These are phyloP conservation scores for Debaryomyces tyrocola DNA, from an alignment of 805 yeast genomes.

Conservation along the genomic window DNA sequence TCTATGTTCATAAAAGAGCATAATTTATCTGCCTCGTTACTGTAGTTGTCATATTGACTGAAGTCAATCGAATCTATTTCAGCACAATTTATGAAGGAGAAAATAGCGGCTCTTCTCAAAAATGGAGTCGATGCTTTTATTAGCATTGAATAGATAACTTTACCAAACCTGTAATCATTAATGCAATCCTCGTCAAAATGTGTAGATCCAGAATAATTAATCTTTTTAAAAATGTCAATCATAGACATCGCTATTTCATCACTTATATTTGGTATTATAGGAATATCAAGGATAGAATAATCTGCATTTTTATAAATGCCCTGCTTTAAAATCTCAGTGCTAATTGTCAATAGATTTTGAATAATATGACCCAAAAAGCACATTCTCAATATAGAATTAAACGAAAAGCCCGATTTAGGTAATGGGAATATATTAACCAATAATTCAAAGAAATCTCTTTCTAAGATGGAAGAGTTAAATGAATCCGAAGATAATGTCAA, in stretches of 20 bases:
- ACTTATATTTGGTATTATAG: conserved; percentile 24
- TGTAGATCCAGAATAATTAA: neutral
- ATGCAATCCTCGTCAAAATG: conserved; percentile 6
- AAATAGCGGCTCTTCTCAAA: conserved; percentile 60
- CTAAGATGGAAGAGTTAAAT: conserved; percentile 35
- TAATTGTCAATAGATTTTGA: conserved; percentile 37
- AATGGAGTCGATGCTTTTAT: conserved; percentile 63
- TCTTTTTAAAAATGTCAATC: conserved; percentile 22
- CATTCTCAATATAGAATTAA: conserved; percentile 46
- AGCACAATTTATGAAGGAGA: conserved; percentile 54
- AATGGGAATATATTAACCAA: conserved; percentile 52
- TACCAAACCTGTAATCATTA: conserved; percentile 27
- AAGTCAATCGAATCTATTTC: conserved; percentile 32
- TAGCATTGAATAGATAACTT: conserved; percentile 52
- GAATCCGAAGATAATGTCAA: conserved; percentile 30
- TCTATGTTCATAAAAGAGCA: conserved; percentile 52
- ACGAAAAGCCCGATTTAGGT: conserved; percentile 43
- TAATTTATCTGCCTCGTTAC: conserved; percentile 55
- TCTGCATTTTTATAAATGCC: conserved; percentile 21
- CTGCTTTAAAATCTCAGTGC: conserved; percentile 26
- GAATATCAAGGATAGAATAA: conserved; percentile 37
- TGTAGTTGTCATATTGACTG: conserved; percentile 14
- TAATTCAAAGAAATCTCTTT: conserved; percentile 52
- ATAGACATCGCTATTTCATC: conserved; percentile 19
- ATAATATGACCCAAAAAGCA: conserved; percentile 55